phyloP scores from a whole-genome alignment of 768 basidiomycete genomes.

The Tricholoma hemisulphureum region DNA sequence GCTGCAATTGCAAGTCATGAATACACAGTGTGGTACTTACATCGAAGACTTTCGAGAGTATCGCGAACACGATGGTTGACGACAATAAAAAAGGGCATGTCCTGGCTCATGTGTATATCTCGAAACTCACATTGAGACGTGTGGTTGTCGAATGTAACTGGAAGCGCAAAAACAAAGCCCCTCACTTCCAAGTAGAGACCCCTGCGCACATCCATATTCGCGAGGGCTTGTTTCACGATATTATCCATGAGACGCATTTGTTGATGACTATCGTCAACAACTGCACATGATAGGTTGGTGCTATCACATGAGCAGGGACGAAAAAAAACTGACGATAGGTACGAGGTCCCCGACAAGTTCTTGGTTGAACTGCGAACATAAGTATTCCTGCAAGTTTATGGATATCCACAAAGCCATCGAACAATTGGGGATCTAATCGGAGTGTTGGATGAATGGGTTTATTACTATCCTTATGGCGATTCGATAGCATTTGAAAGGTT shows the following conservation, averaged over 20 bases:
- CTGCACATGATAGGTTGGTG: neutral
- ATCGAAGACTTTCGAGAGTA: slow-evolving; percentile 1
- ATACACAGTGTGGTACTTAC: neutral
- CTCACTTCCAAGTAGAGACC: slow-evolving; percentile 12
- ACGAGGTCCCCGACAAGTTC: slow-evolving; percentile 7
- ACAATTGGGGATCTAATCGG: neutral
- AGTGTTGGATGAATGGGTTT: neutral
- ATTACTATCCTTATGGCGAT: neutral
- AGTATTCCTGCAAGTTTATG: slow-evolving; percentile 15
- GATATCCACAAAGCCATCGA: slow-evolving; percentile 13
- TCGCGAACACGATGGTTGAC: slow-evolving; percentile 2
- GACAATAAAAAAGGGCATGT: slow-evolving; percentile 2
- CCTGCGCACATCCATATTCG: slow-evolving; percentile 9
- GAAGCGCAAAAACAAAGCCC: slow-evolving; percentile 15
- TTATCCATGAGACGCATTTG: slow-evolving; percentile 16
- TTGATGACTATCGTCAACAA: slow-evolving; percentile 13
- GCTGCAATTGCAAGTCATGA: neutral
- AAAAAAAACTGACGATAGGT: slow-evolving; percentile 1
- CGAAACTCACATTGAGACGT: neutral
- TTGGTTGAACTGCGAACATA: slow-evolving; percentile 10
- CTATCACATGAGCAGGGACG: neutral
- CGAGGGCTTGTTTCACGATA: slow-evolving; percentile 10
- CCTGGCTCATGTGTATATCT: slow-evolving; percentile 11
- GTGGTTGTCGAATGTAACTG: neutral
- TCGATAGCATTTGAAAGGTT: slow-evolving; percentile 12